A percentile compares a stretch with the other conserved stretches of the same genome.
phyloP scores from a whole-genome alignment of 352 stramenopile species.

The Phytophthora pisi region DNA sequence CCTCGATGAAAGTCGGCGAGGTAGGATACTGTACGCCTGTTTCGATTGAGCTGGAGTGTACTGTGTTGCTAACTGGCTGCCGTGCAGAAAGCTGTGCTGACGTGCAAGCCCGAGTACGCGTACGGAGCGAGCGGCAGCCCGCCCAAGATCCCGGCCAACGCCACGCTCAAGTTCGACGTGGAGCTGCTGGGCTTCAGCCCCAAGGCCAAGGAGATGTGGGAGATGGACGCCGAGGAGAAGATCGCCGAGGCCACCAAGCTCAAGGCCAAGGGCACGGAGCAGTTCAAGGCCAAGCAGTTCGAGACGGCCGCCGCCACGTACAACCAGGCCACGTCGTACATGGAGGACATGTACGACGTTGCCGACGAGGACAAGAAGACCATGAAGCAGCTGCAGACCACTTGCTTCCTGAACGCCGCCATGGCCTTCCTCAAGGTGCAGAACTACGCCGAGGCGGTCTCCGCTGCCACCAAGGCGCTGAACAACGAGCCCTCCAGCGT shows the following conservation, averaged over 20 bases:
- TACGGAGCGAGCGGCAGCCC: conserved; percentile 92
- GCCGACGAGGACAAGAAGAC: conserved; percentile 82
- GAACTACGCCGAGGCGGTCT: conserved; percentile 90
- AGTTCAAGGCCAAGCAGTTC: conserved; percentile 94
- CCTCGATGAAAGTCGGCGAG: conserved; percentile 96
- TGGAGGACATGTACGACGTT: conserved; percentile 90
- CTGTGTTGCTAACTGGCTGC: conserved; percentile 9
- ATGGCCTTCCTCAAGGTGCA: conserved; percentile 96
- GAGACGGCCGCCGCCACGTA: conserved; percentile 88
- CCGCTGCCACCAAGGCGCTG: conserved; percentile 76
- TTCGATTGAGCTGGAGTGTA: too few species aligned
- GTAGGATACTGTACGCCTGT: conserved; percentile 16
- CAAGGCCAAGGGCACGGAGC: conserved; percentile 91
- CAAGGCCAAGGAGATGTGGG: conserved; percentile 96
- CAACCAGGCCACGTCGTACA: conserved; percentile 75
- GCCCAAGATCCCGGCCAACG: conserved; percentile 95
- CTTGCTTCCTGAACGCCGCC: conserved; percentile 92
- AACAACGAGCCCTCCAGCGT: conserved; percentile 84
- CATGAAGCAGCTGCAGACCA: conserved; percentile 90
- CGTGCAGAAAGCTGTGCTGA: conserved; percentile 89
- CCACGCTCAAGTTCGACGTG: conserved; percentile 96
- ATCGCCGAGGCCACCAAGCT: conserved; percentile 86
- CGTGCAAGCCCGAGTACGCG: conserved; percentile 92
- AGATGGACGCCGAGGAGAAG: conserved; percentile 88
- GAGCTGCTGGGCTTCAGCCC: conserved; percentile 94